Conservation (phyloP, 805 yeast species). For the Ogataea nakhonphanomensis region DNA sequence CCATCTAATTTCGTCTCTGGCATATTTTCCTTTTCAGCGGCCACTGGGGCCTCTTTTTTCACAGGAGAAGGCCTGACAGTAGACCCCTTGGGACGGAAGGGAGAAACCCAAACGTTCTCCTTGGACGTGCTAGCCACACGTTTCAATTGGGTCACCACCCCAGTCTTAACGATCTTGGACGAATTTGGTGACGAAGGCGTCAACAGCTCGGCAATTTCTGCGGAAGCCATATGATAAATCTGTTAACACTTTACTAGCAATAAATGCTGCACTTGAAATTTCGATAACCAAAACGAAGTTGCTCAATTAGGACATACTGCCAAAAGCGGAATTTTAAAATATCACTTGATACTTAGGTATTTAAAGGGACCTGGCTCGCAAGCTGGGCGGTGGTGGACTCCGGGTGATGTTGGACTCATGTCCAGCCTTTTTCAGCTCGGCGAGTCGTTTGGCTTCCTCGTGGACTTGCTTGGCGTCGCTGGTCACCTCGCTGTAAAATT, state of each 20-base stretch:
- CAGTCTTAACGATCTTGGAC: constrained; percentile 7
- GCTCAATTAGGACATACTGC: constrained; percentile 20
- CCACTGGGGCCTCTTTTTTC: neutral
- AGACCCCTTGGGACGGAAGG: constrained; percentile 23
- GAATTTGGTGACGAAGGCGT: constrained; percentile 10
- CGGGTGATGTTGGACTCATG: constrained; percentile 14
- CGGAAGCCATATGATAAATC: constrained; percentile 15
- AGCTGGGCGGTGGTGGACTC: constrained; percentile 13
- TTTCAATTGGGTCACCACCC: constrained; percentile 20
- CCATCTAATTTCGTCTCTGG: neutral
- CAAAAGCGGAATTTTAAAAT: constrained; percentile 6
- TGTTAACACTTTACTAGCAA: constrained; percentile 7
- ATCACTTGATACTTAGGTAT: no score
- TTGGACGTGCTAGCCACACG: constrained; percentile 19
- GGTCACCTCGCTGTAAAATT: constrained; percentile 54
- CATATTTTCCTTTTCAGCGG: neutral
- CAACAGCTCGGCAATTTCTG: constrained; percentile 21
- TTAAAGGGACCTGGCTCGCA: constrained; percentile 23
- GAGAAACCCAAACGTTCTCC: constrained; percentile 27
- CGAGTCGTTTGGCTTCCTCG: constrained; percentile 69
- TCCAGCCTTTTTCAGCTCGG: constrained; percentile 48
- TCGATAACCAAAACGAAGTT: constrained; percentile 10
- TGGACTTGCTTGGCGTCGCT: constrained; percentile 63
- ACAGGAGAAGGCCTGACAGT: constrained; percentile 4
- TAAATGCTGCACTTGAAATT: constrained; percentile 15